A percentile compares a stretch with the other conserved stretches of the same genome.
These are phyloP conservation scores for Fusarium napiforme DNA, from an alignment of 2,329 filamentous ascomycete species.

Conservation along the genomic window DNA sequence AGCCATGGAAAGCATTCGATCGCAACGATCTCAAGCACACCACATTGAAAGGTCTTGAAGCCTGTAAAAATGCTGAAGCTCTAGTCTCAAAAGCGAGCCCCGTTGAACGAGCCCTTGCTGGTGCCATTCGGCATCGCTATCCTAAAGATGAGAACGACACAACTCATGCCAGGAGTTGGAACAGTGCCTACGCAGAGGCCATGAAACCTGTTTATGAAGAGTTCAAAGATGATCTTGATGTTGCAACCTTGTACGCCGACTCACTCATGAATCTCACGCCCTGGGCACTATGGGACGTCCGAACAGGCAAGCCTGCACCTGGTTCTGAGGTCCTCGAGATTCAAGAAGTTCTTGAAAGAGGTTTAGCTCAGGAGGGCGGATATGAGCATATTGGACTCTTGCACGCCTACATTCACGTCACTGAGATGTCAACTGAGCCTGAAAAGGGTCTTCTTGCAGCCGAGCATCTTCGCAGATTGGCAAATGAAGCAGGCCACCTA, in stretches of 20 bases:
- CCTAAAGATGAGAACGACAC: slow-evolving; percentile 59
- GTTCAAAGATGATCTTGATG: slow-evolving; percentile 51
- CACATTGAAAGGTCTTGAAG: slow-evolving; percentile 15
- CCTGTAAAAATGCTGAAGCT: slow-evolving; percentile 23
- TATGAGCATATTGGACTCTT: slow-evolving; percentile 74
- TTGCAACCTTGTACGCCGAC: slow-evolving; percentile 48
- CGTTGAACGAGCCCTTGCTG: slow-evolving; percentile 69
- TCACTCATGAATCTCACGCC: slow-evolving; percentile 58
- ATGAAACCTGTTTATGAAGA: slow-evolving; percentile 50
- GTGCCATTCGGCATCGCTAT: slow-evolving; percentile 71
- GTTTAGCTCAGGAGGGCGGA: slow-evolving; percentile 57
- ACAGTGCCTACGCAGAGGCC: slow-evolving; percentile 39
- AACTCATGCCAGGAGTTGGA: slow-evolving; percentile 55
- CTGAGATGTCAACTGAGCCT: slow-evolving; percentile 76
- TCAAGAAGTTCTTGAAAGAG: slow-evolving; percentile 53
- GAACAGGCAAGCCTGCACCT: slow-evolving; percentile 47
- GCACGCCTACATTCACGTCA: slow-evolving; percentile 81
- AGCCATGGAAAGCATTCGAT: slow-evolving; percentile 67
- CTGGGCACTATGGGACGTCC: slow-evolving; percentile 55
- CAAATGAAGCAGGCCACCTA: slow-evolving; percentile 75
- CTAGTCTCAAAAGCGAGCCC: slow-evolving; percentile 39
- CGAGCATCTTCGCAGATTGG: slow-evolving; percentile 70
- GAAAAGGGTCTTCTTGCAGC: slow-evolving; percentile 69
- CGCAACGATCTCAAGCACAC: slow-evolving; percentile 37
- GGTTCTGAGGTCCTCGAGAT: slow-evolving; percentile 49